Conservation (phyloP, 2,329 filamentous ascomycete genomes). For the Aspergillus fijiensis region DNA sequence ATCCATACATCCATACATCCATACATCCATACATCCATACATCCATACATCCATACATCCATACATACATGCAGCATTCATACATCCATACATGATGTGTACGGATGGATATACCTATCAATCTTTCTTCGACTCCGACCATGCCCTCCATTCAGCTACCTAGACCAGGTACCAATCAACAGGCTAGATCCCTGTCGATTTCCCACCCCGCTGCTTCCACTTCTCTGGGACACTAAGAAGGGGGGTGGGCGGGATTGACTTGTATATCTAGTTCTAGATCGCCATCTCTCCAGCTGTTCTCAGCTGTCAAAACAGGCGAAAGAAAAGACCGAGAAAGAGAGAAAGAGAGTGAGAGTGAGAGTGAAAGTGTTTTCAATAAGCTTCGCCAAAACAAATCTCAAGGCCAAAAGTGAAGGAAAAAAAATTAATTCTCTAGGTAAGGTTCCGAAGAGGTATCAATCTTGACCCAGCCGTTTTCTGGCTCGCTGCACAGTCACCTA, state of each 20-base stretch:
- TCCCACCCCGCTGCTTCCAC: conserved; percentile 28
- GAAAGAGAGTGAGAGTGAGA: background rate
- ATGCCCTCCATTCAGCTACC: conserved; percentile 19
- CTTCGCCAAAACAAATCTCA: background rate
- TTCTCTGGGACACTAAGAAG: conserved; percentile 24
- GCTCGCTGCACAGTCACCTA: background rate
- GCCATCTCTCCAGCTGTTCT: conserved; percentile 14
- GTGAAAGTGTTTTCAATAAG: background rate
- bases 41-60: background rate
- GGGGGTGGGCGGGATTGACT: conserved; percentile 12
- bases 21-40: conserved; percentile 7
- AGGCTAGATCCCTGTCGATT: conserved; percentile 22
- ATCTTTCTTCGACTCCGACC: conserved; percentile 7
- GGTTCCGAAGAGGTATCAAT: background rate
- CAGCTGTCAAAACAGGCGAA: background rate
- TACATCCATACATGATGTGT: background rate
- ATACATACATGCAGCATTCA: background rate
- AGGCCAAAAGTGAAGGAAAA: background rate
- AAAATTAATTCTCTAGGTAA: conserved; percentile 3
- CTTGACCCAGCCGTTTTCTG: background rate
- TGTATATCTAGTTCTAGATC: conserved; percentile 35
- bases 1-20: background rate
- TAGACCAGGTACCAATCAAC: conserved; percentile 8
- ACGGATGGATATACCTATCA: background rate
- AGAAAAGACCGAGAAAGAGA: conserved; percentile 6